A percentile compares a stretch with the other conserved stretches of the same genome.
Conservation (phyloP, 305 asterid genomes). For the Andrographis paniculata region DNA sequence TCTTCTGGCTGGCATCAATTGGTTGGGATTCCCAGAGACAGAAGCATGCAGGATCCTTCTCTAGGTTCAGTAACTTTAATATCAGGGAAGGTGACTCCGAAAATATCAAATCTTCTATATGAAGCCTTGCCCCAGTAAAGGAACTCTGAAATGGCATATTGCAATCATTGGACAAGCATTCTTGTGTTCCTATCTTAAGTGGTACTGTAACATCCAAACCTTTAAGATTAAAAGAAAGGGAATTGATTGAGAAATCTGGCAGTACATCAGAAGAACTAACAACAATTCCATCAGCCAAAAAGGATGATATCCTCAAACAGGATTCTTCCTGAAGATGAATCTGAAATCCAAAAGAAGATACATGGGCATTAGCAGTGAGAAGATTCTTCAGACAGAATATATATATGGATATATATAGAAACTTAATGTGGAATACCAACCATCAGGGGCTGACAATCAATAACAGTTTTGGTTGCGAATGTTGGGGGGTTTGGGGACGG, state of each 20-base stretch:
- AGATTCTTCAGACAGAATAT: slow-evolving; percentile 1
- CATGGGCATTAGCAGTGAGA: slow-evolving; percentile 14
- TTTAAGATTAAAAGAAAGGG: slow-evolving; percentile 48
- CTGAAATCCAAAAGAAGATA: slow-evolving; percentile 38
- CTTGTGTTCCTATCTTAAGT: slow-evolving; percentile 38
- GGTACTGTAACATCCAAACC: slow-evolving; percentile 79
- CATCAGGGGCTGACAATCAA: slow-evolving; percentile 87
- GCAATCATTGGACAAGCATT: slow-evolving; percentile 27
- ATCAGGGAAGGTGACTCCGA: slow-evolving; percentile 77
- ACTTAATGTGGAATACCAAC: slow-evolving; percentile 27
- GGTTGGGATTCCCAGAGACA: slow-evolving; percentile 96
- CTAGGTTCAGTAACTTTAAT: slow-evolving; percentile 64
- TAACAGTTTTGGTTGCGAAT: slow-evolving; percentile 78
- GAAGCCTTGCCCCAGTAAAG: slow-evolving; percentile 88
- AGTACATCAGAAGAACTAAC: slow-evolving; percentile 55
- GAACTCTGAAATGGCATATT: slow-evolving; percentile 39
- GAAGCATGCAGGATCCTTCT: slow-evolving; percentile 94
- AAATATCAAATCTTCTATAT: slow-evolving; percentile 61
- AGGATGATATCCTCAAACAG: slow-evolving; percentile 86
- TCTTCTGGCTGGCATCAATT: slow-evolving; percentile 93
- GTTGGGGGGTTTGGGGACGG: slow-evolving; percentile 92
- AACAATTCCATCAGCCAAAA: slow-evolving; percentile 90
- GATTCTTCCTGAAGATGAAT: slow-evolving; percentile 98
- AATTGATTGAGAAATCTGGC: slow-evolving; percentile 72
- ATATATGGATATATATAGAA: slow-evolving; percentile 3